Evolutionary conservation across 441 rosid species (phyloP), one percentile per base, ranked within the genome.

Genomic region (Metrosideros polymorpha): DNA sequence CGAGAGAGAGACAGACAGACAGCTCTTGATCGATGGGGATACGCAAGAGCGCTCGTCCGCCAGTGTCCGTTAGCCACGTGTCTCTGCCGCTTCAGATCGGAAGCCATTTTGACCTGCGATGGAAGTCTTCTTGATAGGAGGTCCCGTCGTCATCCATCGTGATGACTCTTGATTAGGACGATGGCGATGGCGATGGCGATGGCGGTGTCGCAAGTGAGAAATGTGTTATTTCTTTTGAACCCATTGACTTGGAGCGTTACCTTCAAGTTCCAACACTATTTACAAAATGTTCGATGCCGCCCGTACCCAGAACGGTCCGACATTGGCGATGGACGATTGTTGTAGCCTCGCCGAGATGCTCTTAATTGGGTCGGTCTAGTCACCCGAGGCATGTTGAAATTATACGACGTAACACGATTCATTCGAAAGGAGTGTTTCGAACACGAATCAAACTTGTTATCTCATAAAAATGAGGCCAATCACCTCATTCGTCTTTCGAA

Each of bases 171-270:
- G 47, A 39, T 39, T 10, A 14, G 43, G 47, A 71, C 22, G 47
- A 71, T 71, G 35, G 71, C 71, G 71, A 59, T 7, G 39, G 71
- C 35, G 35, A 29, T 29, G 66, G 54, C 24, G 54, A 52, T 18
- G 63, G 30, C 27, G 9, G 13, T 24, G 59, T 35, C 19, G 19
- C 77, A 12, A 32, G 45, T 4, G 77, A 66, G 55, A 18, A 19
- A 18, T 52, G 24, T 52, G 19, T 17, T 17, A 51, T 51, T 51
- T 51, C 54, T 17, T 17, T 18, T 18, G 22, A 17, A 51, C 18
- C 7, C 1, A 39, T 2, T 12, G 1, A 66, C 4, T 24, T 0
- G 24, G 24, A 4, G 25, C n/a, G 8, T 3, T 39, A 22, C 17
- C 79, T 22, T 39, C 5, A 8, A 71, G 12, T 39, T 39, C 4